Base-by-base conservation (phyloP, 345 rosid genomes). In the Populus euphratica region DNA sequence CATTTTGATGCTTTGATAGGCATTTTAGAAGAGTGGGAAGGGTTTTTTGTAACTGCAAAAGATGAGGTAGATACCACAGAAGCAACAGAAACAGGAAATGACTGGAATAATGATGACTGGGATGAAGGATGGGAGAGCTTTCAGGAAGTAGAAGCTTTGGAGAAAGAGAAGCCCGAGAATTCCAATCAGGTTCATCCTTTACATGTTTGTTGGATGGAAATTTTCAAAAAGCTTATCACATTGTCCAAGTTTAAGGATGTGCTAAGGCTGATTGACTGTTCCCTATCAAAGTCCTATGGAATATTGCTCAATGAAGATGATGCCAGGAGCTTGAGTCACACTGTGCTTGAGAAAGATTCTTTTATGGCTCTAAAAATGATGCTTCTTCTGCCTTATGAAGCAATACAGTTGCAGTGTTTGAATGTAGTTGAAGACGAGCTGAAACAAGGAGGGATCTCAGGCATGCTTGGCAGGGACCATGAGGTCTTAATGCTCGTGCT, bases 91-190 rank as follows among this genome's bases (percentile, higher is more conserved):
- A 50, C 83, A 76, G 92, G 85, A 86, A 87, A 82, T 54, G 87
- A 81, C 77, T 96, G 99, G 99, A 83, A 81, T 44, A 81, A 77
- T 79, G 95, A 91, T 77, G 94, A 85, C 72, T 96, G 99, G 99
- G 89, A 91, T 68, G 98, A 94, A 78, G 98, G 99, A 77, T 96
- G 98, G 99, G 99, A 96, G 78, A 96, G 91, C 82, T 91, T 92
- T 76, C 99, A 93, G 83, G 98, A 93, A 35, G 81, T 76, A 67
- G 97, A 93, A 79, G 78, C 88, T 18, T 17, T 79, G 5, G 82
- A 85, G 78, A 87, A 83, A 77, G 93, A 85, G 56, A 80, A 83
- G 74, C 78, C 77, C 73, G 82, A 73, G 31, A 72, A 61, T n/a
- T 74, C 86, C 5, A 67, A 56, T 61, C 75, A 80, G 7, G 59